A percentile compares a stretch with the other conserved stretches of the same genome.
Evolutionary conservation across 345 rosid species (phyloP).

Genomic region (Durio zibethinus): DNA sequence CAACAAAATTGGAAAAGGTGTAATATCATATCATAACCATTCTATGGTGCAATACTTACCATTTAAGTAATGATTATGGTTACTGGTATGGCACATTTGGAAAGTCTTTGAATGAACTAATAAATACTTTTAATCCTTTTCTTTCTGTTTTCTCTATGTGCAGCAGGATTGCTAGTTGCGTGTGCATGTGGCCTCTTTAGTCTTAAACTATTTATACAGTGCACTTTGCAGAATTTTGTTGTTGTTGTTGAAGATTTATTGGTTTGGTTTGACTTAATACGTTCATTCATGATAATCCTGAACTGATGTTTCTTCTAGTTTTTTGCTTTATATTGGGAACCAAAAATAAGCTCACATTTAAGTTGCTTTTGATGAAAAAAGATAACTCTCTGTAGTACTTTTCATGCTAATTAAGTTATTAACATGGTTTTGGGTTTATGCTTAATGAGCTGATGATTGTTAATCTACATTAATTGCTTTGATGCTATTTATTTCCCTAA

Average conservation of each 20-base stretch:
- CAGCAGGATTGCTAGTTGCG: neutral
- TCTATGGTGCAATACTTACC: constrained; percentile 4
- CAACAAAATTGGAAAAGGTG: constrained; percentile 67
- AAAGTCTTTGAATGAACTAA: neutral
- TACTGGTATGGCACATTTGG: neutral
- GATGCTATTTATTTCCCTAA: neutral
- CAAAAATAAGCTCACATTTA: neutral
- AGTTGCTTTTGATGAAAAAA: neutral
- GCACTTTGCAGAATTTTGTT: neutral
- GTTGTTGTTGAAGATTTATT: neutral
- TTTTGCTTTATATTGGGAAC: neutral
- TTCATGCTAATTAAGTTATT: neutral
- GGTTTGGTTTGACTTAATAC: neutral
- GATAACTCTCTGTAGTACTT: too few relatives aligned
- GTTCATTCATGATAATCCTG: neutral
- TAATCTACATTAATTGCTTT: neutral
- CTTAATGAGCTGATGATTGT: neutral
- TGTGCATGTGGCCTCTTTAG: neutral
- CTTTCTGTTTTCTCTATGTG: neutral
- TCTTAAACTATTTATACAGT: neutral
- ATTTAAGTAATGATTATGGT: neutral
- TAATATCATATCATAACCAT: neutral
- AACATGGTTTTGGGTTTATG: constrained; percentile 5
- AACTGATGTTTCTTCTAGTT: neutral
- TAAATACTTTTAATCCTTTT: neutral